Evolutionary conservation across 805 yeast genomes (phyloP).

Genomic region (Saccharomyces mikatae): DNA sequence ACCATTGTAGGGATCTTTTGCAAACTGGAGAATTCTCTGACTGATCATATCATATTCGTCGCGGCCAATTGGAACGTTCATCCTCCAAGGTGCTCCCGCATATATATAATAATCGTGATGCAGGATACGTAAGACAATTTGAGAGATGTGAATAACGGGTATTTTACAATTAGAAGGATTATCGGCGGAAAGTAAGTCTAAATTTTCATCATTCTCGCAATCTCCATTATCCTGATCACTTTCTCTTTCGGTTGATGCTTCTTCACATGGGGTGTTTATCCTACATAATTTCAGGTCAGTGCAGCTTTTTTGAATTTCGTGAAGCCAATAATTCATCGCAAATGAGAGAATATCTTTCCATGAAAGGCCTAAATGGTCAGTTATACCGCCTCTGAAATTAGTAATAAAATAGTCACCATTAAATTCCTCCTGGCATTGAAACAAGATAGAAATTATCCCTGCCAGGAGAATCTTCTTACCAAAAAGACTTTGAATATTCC

Average conservation of each 20-base stretch:
- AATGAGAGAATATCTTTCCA: conserved; percentile 69
- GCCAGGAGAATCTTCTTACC: conserved; percentile 61
- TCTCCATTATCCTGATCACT: not conserved
- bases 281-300: conserved; percentile 5
- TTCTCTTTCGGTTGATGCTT: not conserved
- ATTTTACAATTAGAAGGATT: conserved; percentile 38
- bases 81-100: conserved; percentile 77
- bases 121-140: conserved; percentile 60
- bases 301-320: conserved; percentile 14
- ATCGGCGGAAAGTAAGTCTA: conserved; percentile 13
- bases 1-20: conserved; percentile 37
- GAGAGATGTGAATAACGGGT: conserved; percentile 66
- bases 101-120: conserved; percentile 72
- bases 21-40: conserved; percentile 33
- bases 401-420: conserved; percentile 14
- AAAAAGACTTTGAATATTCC: conserved; percentile 37
- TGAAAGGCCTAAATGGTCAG: conserved; percentile 30
- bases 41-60: conserved; percentile 43
- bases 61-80: conserved; percentile 55
- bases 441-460: conserved; percentile 59
- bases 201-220: not conserved
- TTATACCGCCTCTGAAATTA: conserved; percentile 5
- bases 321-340: conserved; percentile 65
- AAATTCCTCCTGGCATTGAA: conserved; percentile 67
- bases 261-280: not conserved